Evolutionary conservation across 371 early-diverging fungal genomes (phyloP).

Genomic region (Syncephalastrum racemosum): DNA sequence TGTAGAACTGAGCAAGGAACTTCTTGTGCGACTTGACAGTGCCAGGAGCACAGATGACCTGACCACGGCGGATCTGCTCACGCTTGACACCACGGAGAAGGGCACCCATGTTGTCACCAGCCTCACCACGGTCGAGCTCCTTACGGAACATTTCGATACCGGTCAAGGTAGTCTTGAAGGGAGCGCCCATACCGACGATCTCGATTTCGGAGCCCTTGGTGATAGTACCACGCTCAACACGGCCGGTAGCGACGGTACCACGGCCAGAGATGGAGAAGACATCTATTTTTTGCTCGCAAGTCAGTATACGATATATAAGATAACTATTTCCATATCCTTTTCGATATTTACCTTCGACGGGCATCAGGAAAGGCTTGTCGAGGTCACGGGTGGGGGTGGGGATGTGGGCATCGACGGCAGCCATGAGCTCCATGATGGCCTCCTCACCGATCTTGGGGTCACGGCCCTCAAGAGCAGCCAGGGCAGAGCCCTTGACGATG

Average conservation of each 20-base stretch:
- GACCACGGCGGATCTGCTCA: conserved; percentile 94
- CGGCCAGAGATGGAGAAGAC: conserved; percentile 98
- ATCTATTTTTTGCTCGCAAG: conserved; percentile 45
- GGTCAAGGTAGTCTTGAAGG: conserved; percentile 89
- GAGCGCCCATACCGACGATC: conserved; percentile 91
- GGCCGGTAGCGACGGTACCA: conserved; percentile 98
- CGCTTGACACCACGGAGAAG: conserved; percentile 97
- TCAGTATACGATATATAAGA: background rate
- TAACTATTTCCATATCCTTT: background rate
- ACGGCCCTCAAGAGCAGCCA: conserved; percentile 93
- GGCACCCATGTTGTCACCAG: conserved; percentile 98
- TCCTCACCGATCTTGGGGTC: conserved; percentile 91
- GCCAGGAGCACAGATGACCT: conserved; percentile 91
- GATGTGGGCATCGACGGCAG: conserved; percentile 91
- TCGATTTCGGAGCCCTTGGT: conserved; percentile 95
- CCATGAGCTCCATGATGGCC: conserved; percentile 89
- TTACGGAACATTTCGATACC: conserved; percentile 99
- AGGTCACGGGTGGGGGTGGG: conserved; percentile 93
- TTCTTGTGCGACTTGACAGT: conserved; percentile 91
- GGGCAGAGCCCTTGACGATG: conserved; percentile 94
- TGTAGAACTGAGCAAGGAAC: conserved; percentile 90
- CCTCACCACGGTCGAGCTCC: conserved; percentile 95
- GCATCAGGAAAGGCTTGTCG: conserved; percentile 99
- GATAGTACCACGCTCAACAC: conserved; percentile 96
- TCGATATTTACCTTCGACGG: conserved; percentile 72